Evolutionary conservation across 2,329 filamentous ascomycete species (phyloP).

Genomic region (Cordyceps javanica): DNA sequence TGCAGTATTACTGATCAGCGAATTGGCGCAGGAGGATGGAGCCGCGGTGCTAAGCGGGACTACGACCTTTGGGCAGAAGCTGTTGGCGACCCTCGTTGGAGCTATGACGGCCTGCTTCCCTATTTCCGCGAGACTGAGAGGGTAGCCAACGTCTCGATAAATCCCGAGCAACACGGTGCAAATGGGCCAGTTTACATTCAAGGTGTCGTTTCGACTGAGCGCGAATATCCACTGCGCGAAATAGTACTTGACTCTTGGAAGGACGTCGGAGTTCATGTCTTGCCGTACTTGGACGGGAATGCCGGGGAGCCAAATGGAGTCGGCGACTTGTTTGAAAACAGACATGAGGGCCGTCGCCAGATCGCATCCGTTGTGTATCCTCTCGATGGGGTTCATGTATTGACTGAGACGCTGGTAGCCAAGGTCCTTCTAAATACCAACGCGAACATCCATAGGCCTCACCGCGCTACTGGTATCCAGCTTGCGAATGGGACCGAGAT

Average conservation of each 20-base stretch:
- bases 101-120: slow-evolving; percentile 36
- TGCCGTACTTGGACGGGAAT: slow-evolving; percentile 21
- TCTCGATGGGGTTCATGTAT: slow-evolving; percentile 19
- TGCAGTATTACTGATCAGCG: neutral
- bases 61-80: slow-evolving; percentile 36
- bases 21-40: slow-evolving; percentile 25
- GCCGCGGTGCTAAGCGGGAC: slow-evolving; percentile 36
- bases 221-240: slow-evolving; percentile 32
- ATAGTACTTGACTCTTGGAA: slow-evolving; percentile 31
- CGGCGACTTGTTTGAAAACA: slow-evolving; percentile 22
- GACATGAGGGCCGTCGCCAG: slow-evolving; percentile 17
- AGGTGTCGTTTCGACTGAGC: slow-evolving; percentile 23
- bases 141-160: slow-evolving; percentile 18
- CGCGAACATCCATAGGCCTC: neutral
- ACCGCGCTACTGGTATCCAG: slow-evolving; percentile 18
- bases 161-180: slow-evolving; percentile 29
- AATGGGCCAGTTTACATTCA: slow-evolving; percentile 29
- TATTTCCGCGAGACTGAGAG: slow-evolving; percentile 35
- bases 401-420: slow-evolving; percentile 20
- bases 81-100: slow-evolving; percentile 34
- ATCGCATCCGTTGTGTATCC: slow-evolving; percentile 19
- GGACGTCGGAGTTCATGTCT: slow-evolving; percentile 27
- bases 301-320: slow-evolving; percentile 25
- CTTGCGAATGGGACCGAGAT: slow-evolving; percentile 22
- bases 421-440: slow-evolving; percentile 17